phyloP scores from a whole-genome alignment of 345 rosid species.

The Melaleuca alternifolia region DNA sequence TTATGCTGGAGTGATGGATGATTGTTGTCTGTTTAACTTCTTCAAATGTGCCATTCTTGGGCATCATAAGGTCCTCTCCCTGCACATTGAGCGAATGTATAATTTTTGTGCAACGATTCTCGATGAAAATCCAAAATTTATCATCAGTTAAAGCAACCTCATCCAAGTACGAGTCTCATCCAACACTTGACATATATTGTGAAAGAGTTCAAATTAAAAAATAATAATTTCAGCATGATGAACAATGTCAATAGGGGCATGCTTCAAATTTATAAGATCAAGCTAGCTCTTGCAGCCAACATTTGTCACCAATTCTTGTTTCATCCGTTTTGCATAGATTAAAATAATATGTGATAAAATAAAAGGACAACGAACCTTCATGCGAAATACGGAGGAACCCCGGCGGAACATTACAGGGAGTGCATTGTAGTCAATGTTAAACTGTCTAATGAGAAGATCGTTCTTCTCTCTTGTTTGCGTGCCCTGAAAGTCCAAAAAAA shows the following conservation, averaged over 20 bases:
- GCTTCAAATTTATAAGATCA: background rate
- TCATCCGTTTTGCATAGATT: background rate
- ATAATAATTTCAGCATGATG: background rate
- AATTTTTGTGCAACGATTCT: background rate
- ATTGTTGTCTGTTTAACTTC: conserved; percentile 12
- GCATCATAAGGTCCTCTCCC: conserved; percentile 6
- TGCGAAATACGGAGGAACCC: conserved; percentile 61
- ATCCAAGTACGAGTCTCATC: background rate
- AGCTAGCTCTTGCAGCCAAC: background rate
- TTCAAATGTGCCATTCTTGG: conserved; percentile 9
- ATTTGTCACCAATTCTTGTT: background rate
- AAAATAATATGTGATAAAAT: background rate
- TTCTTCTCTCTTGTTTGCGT: conserved; percentile 76
- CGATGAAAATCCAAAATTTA: background rate
- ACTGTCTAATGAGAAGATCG: conserved; percentile 49
- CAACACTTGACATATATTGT: background rate
- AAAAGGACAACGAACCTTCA: conserved; percentile 16
- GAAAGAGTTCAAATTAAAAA: background rate
- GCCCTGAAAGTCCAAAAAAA: conserved; percentile 30
- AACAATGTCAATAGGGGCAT: background rate
- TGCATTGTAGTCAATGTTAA: conserved; percentile 54
- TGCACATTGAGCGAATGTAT: background rate
- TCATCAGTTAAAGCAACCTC: background rate
- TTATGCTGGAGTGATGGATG: conserved; percentile 46
- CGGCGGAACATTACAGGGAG: conserved; percentile 55